phyloP scores from a whole-genome alignment of 2,329 filamentous ascomycete species.

The Penicillium sp. region DNA sequence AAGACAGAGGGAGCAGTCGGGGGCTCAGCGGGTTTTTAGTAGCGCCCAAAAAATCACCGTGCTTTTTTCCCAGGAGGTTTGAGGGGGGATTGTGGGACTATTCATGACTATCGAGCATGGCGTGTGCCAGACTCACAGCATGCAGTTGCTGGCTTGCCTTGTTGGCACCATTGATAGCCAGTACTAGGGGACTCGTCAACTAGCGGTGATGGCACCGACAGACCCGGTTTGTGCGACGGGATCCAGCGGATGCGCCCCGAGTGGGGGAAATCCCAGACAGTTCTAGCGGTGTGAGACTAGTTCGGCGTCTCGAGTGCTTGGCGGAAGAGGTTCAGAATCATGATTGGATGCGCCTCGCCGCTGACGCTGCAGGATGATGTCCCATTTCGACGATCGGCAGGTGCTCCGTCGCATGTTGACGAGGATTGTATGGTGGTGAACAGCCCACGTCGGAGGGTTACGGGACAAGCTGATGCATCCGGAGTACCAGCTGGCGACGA shows the following conservation, averaged over 20 bases:
- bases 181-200: conserved; percentile 17
- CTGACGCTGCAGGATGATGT: conserved; percentile 32
- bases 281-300: conserved; percentile 34
- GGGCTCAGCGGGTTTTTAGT: conserved; percentile 32
- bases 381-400: conserved; percentile 29
- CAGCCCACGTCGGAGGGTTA: conserved; percentile 22
- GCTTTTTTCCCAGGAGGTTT: conserved; percentile 8
- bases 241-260: conserved; percentile 14
- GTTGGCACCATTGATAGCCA: conserved; percentile 30
- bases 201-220: conserved; percentile 28
- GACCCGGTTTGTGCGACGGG: conserved; percentile 21
- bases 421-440: conserved; percentile 22
- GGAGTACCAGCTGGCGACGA: conserved; percentile 3
- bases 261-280: conserved; percentile 20
- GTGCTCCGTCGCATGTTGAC: conserved; percentile 18
- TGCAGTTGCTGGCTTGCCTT: conserved; percentile 22
- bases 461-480: background rate
- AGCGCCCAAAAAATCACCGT: conserved; percentile 20
- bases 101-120: conserved; percentile 23
- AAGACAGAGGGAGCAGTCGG: conserved; percentile 6
- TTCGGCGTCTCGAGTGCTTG: conserved; percentile 23
- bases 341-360: conserved; percentile 27
- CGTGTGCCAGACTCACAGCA: conserved; percentile 28
- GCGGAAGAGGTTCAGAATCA: conserved; percentile 14
- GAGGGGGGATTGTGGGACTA: background rate